Percentiles rank a stretch among this genome's conserved stretches.
Conservation (phyloP, 2,329 filamentous ascomycete genomes). For the Balansia obtecta region DNA sequence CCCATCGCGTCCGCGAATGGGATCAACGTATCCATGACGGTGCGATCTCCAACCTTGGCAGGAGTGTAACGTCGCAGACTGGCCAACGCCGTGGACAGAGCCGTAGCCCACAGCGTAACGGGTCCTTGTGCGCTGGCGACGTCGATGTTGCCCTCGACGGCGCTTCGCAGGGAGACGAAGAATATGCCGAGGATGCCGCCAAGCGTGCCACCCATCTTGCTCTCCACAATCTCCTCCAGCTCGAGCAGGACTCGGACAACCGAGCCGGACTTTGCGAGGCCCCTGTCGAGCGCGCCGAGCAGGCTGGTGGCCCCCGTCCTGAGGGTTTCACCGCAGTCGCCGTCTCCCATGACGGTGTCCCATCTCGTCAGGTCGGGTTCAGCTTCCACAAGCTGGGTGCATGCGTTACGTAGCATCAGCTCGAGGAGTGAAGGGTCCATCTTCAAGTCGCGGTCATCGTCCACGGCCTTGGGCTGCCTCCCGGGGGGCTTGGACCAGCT, state of each 20-base stretch:
- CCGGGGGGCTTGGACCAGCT: slow-evolving; percentile 27
- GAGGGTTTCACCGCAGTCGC: slow-evolving; percentile 52
- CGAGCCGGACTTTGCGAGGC: slow-evolving; percentile 30
- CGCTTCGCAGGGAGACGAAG: slow-evolving; percentile 33
- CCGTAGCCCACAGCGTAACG: slow-evolving; percentile 29
- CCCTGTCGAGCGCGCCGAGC: slow-evolving; percentile 31
- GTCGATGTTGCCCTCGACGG: slow-evolving; percentile 25
- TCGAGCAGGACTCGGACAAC: slow-evolving; percentile 33
- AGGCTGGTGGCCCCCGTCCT: slow-evolving; percentile 38
- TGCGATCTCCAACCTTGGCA: slow-evolving; percentile 42
- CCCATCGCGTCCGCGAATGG: slow-evolving; percentile 37
- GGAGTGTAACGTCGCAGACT: slow-evolving; percentile 40
- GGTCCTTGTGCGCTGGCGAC: slow-evolving; percentile 18
- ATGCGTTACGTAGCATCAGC: slow-evolving; percentile 42
- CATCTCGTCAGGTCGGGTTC: slow-evolving; percentile 51
- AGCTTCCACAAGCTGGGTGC: slow-evolving; percentile 37
- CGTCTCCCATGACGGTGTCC: slow-evolving; percentile 53
- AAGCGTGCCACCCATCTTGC: slow-evolving; percentile 40
- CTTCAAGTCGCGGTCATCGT: slow-evolving; percentile 28
- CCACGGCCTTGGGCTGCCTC: slow-evolving; percentile 23
- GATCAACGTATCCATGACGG: slow-evolving; percentile 44
- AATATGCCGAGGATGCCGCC: slow-evolving; percentile 43
- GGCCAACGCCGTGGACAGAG: slow-evolving; percentile 29
- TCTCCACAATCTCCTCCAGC: slow-evolving; percentile 42
- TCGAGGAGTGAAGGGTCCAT: slow-evolving; percentile 41